Conservation (phyloP, 768 basidiomycete species). For the Mycena floridula region DNA sequence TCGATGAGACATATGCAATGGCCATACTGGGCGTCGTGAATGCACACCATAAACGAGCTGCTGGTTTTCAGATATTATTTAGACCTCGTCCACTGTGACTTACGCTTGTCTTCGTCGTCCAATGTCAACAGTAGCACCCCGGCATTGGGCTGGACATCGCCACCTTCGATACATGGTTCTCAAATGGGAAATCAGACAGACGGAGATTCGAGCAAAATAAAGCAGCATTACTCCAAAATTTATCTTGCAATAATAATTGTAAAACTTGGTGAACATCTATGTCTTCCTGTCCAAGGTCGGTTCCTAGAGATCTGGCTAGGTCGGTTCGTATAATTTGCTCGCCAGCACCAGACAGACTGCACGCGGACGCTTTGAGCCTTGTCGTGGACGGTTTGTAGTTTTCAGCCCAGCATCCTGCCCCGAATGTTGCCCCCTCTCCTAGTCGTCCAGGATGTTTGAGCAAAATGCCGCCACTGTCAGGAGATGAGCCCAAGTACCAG, state of each 20-base stretch:
- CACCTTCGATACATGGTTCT: slow-evolving; percentile 32
- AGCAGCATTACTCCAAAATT: slow-evolving; percentile 44
- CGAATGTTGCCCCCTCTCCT: slow-evolving; percentile 63
- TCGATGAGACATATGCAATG: slow-evolving; percentile 59
- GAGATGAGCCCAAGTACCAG: background rate
- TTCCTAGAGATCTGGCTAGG: slow-evolving; percentile 51
- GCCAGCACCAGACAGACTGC: slow-evolving; percentile 42
- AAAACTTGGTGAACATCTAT: slow-evolving; percentile 55
- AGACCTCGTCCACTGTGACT: no score
- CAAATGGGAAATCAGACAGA: slow-evolving; percentile 1
- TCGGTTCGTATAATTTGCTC: slow-evolving; percentile 58
- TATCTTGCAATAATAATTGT: slow-evolving; percentile 32
- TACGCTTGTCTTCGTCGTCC: background rate
- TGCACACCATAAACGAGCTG: slow-evolving; percentile 75
- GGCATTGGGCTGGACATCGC: slow-evolving; percentile 43
- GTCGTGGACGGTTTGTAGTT: slow-evolving; percentile 26
- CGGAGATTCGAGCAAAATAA: background rate
- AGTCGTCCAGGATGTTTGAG: slow-evolving; percentile 69
- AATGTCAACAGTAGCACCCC: slow-evolving; percentile 56
- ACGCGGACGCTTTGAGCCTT: slow-evolving; percentile 42
- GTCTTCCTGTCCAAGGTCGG: slow-evolving; percentile 30
- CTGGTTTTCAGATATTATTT: no score
- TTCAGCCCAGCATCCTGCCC: slow-evolving; percentile 56
- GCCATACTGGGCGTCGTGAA: slow-evolving; percentile 85
- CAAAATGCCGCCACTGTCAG: slow-evolving; percentile 68